phyloP scores from a whole-genome alignment of 768 basidiomycete genomes.

The Leucosporidium scottii region DNA sequence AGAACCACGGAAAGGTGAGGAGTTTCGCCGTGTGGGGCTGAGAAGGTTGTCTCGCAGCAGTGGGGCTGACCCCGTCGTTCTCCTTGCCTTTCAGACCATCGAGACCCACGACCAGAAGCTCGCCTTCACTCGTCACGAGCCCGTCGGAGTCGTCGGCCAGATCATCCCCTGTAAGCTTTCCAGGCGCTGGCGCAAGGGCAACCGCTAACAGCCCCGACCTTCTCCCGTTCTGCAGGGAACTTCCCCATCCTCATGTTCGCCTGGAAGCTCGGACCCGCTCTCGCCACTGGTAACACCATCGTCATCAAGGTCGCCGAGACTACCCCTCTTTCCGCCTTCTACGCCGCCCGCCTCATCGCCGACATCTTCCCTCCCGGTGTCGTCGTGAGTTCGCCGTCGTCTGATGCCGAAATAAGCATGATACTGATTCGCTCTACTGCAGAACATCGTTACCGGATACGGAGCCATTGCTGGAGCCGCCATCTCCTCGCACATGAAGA shows the following conservation, averaged over 20 bases:
- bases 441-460: conserved; percentile 65
- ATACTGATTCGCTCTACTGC: no score
- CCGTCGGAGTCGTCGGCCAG: conserved; percentile 48
- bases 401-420: no score
- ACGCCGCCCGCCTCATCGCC: conserved; percentile 48
- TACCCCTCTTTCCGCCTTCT: conserved; percentile 38
- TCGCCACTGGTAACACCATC: conserved; percentile 69
- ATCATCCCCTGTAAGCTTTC: conserved; percentile 62
- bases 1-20: conserved; percentile 52
- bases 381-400: conserved; percentile 40
- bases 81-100: conserved; percentile 42
- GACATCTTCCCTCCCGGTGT: conserved; percentile 55
- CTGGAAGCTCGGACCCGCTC: conserved; percentile 70
- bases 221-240: conserved; percentile 9
- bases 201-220: conserved; percentile 10
- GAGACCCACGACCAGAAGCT: conserved; percentile 58
- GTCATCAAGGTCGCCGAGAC: conserved; percentile 47
- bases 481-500: conserved; percentile 57
- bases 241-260: conserved; percentile 49
- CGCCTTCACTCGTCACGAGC: conserved; percentile 63
- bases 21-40: no score
- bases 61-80: conserved; percentile 43
- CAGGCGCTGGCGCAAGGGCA: background rate
- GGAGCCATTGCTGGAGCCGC: conserved; percentile 65
- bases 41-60: background rate